Evolutionary conservation across 768 basidiomycete species (phyloP).

Genomic region (Mycena albidolilacea): DNA sequence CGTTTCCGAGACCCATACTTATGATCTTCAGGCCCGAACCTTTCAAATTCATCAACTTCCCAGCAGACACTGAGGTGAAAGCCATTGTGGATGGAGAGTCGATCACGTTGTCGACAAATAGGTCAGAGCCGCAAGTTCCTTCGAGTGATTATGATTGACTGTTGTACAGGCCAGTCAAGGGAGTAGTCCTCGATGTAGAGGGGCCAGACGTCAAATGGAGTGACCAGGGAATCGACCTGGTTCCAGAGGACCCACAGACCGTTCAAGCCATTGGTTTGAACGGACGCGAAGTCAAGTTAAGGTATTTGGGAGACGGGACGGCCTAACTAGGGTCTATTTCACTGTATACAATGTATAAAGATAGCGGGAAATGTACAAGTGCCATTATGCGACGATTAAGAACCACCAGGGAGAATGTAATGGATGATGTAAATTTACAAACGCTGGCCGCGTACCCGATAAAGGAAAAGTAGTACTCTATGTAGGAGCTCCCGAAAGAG

Average conservation of each 20-base stretch:
- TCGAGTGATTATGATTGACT: not conserved
- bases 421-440: slow-evolving; percentile 52
- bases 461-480: slow-evolving; percentile 38
- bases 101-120: slow-evolving; percentile 67
- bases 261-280: slow-evolving; percentile 76
- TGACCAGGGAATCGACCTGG: slow-evolving; percentile 93
- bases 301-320: slow-evolving; percentile 84
- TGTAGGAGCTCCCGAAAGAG: slow-evolving; percentile 26
- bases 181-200: slow-evolving; percentile 84
- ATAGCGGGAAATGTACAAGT: slow-evolving; percentile 36
- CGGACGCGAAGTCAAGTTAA: slow-evolving; percentile 73
- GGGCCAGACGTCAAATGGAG: slow-evolving; percentile 84
- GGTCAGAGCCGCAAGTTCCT: slow-evolving; percentile 64
- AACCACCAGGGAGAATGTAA: slow-evolving; percentile 35
- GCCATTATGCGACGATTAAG: slow-evolving; percentile 34
- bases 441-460: slow-evolving; percentile 41
- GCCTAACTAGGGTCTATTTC: slow-evolving; percentile 56
- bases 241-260: slow-evolving; percentile 87
- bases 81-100: slow-evolving; percentile 73
- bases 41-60: slow-evolving; percentile 93
- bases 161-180: slow-evolving; percentile 80
- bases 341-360: slow-evolving; percentile 30
- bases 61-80: slow-evolving; percentile 73
- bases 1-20: not conserved
- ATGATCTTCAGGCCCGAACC: slow-evolving; percentile 85